Percentiles rank a stretch among this genome's conserved stretches.
phyloP scores from a whole-genome alignment of 2,329 filamentous ascomycete genomes.

The Pseudocercospora crystallina region DNA sequence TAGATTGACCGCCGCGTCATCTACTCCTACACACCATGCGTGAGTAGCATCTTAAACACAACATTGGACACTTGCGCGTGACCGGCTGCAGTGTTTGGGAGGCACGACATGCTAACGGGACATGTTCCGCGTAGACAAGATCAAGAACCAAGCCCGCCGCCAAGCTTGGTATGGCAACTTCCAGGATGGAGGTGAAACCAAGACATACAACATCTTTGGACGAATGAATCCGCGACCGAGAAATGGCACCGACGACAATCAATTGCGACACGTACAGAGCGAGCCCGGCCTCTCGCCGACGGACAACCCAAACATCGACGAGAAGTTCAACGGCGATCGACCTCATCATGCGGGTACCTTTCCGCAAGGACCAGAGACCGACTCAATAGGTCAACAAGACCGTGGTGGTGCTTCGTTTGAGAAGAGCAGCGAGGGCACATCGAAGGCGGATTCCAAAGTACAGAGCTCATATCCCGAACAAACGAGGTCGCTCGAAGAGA shows the following conservation, averaged over 20 bases:
- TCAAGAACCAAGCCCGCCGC: slow-evolving; percentile 31
- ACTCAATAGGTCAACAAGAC: slow-evolving; percentile 4
- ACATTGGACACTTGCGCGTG: slow-evolving; percentile 12
- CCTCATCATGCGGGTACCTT: slow-evolving; percentile 12
- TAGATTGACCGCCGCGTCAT: no score
- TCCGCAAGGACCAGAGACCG: slow-evolving; percentile 7
- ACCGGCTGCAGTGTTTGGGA: slow-evolving; percentile 10
- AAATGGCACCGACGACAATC: slow-evolving; percentile 19
- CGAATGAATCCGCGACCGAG: slow-evolving; percentile 21
- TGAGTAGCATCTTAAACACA: slow-evolving; percentile 7
- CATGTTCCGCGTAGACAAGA: slow-evolving; percentile 23
- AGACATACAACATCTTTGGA: slow-evolving; percentile 31
- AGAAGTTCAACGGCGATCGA: slow-evolving; percentile 10
- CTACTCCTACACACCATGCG: slow-evolving; percentile 5
- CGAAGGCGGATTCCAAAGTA: slow-evolving; percentile 4
- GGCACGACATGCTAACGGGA: slow-evolving; percentile 13
- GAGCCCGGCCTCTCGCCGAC: slow-evolving; percentile 6
- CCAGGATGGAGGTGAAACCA: slow-evolving; percentile 16
- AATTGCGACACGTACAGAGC: slow-evolving; percentile 19
- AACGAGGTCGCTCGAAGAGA: slow-evolving; percentile 4
- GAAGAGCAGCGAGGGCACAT: slow-evolving; percentile 4
- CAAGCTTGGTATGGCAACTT: slow-evolving; percentile 31
- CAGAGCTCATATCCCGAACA: slow-evolving; percentile 2
- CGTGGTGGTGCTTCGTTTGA: slow-evolving; percentile 3
- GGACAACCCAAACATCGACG: slow-evolving; percentile 12